Base-by-base conservation (phyloP, 306 rosid genomes). In the Vigna hirtella region DNA sequence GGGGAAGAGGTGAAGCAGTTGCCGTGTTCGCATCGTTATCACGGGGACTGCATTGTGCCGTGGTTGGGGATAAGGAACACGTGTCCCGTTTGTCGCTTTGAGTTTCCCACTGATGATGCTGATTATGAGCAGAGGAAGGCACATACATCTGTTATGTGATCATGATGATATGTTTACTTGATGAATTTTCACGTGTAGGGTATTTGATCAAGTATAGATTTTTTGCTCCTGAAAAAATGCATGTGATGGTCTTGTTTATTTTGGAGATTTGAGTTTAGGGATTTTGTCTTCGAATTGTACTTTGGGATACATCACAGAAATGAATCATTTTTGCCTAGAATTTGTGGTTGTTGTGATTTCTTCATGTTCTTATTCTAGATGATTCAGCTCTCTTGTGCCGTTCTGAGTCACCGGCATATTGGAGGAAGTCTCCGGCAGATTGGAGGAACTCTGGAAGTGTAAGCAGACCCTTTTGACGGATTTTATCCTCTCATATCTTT, bases 11-110 rank as follows among this genome's bases (percentile, higher is more conserved):
- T 77, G 1, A 94, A 88, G 86, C 76, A 61, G 76, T 81, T 94
- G 63, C 94, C 97, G 0, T 94, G 98, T 76, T 76, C 84, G 0
- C 98, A 94, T 83, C 82, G 87, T 4, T 94, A 90, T 65, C 98
- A 94, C 70, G 89, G 88, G 3, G 93, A 88, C 16, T 94, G 98
- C 83, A 94, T 94, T 78, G 79, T 82, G 16, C 96, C 94, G 0
- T 91, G 97, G 98, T 59, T 94, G 81, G 89, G 84, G 7, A 94
- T 94, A 65, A 63, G 94, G 71, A 94, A 94, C 74, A 91, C 98
- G 4, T 94, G 98, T 68, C 97, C 98, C 32, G 94, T 94, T 38
- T 94, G 98, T 76, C 96, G 97, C 9, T 85, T 73, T 38, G 97
- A 94, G 82, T 80, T 89, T 58, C 94, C 92, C 3, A 91, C 98